phyloP scores from a whole-genome alignment of 805 yeast species.

The Naumovozyma castellii region DNA sequence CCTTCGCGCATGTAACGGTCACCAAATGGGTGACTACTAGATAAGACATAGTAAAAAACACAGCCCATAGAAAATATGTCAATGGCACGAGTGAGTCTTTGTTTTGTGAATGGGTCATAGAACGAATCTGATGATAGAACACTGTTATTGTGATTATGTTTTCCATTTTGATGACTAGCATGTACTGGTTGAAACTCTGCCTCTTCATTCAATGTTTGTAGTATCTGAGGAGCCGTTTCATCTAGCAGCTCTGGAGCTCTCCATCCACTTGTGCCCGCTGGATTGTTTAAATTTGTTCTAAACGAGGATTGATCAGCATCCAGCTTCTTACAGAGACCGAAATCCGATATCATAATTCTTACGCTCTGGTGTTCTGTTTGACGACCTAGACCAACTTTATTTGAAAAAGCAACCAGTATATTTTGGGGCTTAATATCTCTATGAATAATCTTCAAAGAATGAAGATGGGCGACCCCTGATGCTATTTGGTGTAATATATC shows the following conservation, averaged over 20 bases:
- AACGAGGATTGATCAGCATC: slow-evolving; percentile 91
- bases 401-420: slow-evolving; percentile 70
- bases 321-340: slow-evolving; percentile 86
- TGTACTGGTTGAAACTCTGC: slow-evolving; percentile 23
- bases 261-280: slow-evolving; percentile 98
- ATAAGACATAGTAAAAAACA: slow-evolving; percentile 76
- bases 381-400: slow-evolving; percentile 25
- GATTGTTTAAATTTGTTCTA: slow-evolving; percentile 74
- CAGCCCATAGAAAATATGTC: slow-evolving; percentile 95
- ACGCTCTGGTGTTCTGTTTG: slow-evolving; percentile 34
- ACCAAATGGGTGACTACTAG: slow-evolving; percentile 89
- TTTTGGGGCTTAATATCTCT: slow-evolving; percentile 93
- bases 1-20: slow-evolving; percentile 80
- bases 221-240: slow-evolving; percentile 8
- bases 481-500: slow-evolving; percentile 62
- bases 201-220: slow-evolving; percentile 3
- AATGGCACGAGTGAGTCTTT: slow-evolving; percentile 75
- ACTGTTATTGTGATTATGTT: slow-evolving; percentile 5
- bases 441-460: slow-evolving; percentile 84
- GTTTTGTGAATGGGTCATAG: slow-evolving; percentile 36
- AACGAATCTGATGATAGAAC: slow-evolving; percentile 12
- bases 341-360: slow-evolving; percentile 81
- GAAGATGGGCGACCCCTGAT: slow-evolving; percentile 77
- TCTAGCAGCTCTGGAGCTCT: slow-evolving; percentile 82
- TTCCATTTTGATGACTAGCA: slow-evolving; percentile 18